phyloP scores from a whole-genome alignment of 2,329 filamentous ascomycete genomes.

The Colletotrichum higginsianum region DNA sequence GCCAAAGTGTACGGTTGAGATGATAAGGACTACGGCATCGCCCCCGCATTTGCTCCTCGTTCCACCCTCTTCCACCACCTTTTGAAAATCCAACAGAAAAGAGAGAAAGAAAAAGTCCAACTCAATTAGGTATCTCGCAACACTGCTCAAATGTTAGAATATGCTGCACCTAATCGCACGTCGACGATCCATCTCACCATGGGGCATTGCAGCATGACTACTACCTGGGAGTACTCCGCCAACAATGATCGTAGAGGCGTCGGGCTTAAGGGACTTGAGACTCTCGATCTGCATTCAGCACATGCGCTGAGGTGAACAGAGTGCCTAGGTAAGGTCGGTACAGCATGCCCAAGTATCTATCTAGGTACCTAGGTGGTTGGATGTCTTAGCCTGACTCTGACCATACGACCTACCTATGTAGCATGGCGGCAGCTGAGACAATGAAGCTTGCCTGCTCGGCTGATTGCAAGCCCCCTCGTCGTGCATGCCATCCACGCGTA shows the following conservation, averaged over 20 bases:
- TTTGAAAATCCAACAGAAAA: conserved; percentile 24
- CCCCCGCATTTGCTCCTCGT: conserved; percentile 17
- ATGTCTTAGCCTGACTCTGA: background rate
- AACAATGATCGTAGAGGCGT: conserved; percentile 3
- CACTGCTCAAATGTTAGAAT: background rate
- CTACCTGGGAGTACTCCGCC: background rate
- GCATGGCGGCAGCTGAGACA: background rate
- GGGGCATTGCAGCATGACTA: conserved; percentile 3
- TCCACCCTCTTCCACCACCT: conserved; percentile 30
- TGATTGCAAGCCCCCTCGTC: conserved; percentile 22
- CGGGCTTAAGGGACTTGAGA: conserved; percentile 6
- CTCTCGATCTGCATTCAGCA: background rate
- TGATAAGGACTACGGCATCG: conserved; percentile 3
- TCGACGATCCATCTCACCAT: conserved; percentile 18
- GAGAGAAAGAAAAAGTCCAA: background rate
- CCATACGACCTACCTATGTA: background rate
- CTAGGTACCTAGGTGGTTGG: background rate
- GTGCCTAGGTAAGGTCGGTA: too few relatives aligned
- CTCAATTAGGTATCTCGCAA: background rate
- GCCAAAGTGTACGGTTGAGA: background rate
- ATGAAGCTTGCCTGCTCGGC: conserved; percentile 17
- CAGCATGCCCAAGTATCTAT: too few relatives aligned
- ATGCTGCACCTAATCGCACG: conserved; percentile 16
- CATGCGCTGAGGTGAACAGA: too few relatives aligned
- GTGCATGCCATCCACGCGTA: conserved; percentile 24